Conservation (phyloP, 2,329 filamentous ascomycete genomes). For the Curvularia verruculosa region DNA sequence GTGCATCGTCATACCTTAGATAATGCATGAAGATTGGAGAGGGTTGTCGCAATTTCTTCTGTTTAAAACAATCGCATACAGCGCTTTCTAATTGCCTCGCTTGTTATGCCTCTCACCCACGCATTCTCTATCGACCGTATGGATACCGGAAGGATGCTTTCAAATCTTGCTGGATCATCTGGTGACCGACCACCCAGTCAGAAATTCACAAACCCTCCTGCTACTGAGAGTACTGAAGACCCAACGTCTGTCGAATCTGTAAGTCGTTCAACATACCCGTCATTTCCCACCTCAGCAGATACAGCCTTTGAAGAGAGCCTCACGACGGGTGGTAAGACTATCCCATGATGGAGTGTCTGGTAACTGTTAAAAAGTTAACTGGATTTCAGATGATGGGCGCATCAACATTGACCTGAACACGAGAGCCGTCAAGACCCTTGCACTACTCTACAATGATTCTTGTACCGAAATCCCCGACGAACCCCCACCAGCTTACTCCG, state of each 20-base stretch:
- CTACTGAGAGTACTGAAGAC: background rate
- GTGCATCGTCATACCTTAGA: background rate
- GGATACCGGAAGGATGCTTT: background rate
- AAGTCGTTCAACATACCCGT: background rate
- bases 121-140: background rate
- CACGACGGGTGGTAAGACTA: background rate
- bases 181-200: background rate
- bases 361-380: background rate
- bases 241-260: background rate
- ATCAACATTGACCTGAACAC: slow-evolving; percentile 16
- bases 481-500: background rate
- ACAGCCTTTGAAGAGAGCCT: background rate
- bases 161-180: background rate
- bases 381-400: slow-evolving; percentile 8
- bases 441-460: slow-evolving; percentile 4
- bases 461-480: background rate
- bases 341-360: background rate
- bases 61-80: background rate
- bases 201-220: background rate
- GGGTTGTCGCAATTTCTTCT: background rate
- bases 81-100: background rate
- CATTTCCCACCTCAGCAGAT: background rate
- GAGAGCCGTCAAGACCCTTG: slow-evolving; percentile 1
- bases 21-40: background rate
- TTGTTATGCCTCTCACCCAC: background rate